Evolutionary conservation across 1,284 basidiomycete genomes (phyloP).

Genomic region (Xanthoconium separans): DNA sequence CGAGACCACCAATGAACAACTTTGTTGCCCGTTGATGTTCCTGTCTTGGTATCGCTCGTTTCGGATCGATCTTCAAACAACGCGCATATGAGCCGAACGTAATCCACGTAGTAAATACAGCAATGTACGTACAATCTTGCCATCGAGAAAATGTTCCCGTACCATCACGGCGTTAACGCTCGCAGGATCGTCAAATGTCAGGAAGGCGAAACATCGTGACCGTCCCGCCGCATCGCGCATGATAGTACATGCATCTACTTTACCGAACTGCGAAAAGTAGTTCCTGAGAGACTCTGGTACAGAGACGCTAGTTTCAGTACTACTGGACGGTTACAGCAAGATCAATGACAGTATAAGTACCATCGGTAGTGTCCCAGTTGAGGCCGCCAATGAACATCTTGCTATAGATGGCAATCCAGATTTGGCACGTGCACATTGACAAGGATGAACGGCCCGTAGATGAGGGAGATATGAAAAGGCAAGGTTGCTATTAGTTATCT

Average conservation of each 20-base stretch:
- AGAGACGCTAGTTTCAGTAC: conserved; percentile 38
- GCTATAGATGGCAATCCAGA: conserved; percentile 50
- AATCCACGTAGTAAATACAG: conserved; percentile 26
- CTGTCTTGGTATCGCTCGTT: conserved; percentile 95
- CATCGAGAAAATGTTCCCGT: conserved; percentile 86
- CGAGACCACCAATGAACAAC: conserved; percentile 94
- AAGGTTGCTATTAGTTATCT: conserved; percentile 73
- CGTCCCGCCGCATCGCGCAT: conserved; percentile 92
- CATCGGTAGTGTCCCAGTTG: conserved; percentile 97
- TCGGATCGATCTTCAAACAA: conserved; percentile 88
- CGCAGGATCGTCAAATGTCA: conserved; percentile 86
- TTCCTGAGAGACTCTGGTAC: conserved; percentile 73
- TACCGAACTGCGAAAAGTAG: conserved; percentile 90
- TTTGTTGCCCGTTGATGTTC: conserved; percentile 92
- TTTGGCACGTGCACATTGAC: conserved; percentile 27
- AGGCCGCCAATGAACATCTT: conserved; percentile 98
- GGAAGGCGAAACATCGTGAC: conserved; percentile 91
- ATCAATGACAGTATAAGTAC: conserved; percentile 50
- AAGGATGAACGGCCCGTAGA: conserved; percentile 38
- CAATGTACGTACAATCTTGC: conserved; percentile 76
- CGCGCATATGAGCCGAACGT: conserved; percentile 21
- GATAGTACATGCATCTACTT: conserved; percentile 90
- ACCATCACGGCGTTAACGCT: conserved; percentile 90
- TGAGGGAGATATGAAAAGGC: conserved; percentile 32
- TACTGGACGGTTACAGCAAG: conserved; percentile 33